Conservation (phyloP, 306 rosid species). For the Cucumis cinereus region DNA sequence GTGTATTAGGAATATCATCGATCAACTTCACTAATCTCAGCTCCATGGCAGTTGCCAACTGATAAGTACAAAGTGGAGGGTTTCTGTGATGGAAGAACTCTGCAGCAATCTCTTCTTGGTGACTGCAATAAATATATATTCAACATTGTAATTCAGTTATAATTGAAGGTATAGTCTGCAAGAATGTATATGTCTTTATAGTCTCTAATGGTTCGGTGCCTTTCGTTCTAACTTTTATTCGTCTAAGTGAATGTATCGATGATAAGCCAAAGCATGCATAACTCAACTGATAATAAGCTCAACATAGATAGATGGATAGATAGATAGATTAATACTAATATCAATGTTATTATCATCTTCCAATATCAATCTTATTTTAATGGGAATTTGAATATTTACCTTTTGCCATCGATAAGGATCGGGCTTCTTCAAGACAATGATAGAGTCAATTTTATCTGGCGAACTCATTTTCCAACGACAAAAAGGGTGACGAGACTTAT, state of each 20-base stretch:
- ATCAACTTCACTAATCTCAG: constrained; percentile 54
- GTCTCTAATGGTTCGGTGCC: background rate
- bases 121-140: constrained; percentile 37
- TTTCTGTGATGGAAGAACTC: constrained; percentile 43
- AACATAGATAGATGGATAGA: too few species aligned
- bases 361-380: too few species aligned
- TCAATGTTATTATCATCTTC: too few species aligned
- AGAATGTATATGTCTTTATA: background rate
- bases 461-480: constrained; percentile 62
- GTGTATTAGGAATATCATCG: constrained; percentile 9
- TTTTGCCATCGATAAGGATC: constrained; percentile 76
- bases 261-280: too few species aligned
- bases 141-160: constrained; percentile 4
- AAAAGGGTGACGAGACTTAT: constrained; percentile 19
- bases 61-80: constrained; percentile 37
- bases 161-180: background rate
- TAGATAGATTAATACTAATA: too few species aligned
- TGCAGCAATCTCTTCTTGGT: constrained; percentile 88
- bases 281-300: too few species aligned
- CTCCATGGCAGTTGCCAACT: constrained; percentile 52
- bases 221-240: too few species aligned
- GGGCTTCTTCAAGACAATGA: constrained; percentile 47
- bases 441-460: constrained; percentile 37
- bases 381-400: constrained; percentile 21
- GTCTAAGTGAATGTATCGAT: too few species aligned